Evolutionary conservation across 441 rosid species (phyloP).

Genomic region (Breynia disticha): DNA sequence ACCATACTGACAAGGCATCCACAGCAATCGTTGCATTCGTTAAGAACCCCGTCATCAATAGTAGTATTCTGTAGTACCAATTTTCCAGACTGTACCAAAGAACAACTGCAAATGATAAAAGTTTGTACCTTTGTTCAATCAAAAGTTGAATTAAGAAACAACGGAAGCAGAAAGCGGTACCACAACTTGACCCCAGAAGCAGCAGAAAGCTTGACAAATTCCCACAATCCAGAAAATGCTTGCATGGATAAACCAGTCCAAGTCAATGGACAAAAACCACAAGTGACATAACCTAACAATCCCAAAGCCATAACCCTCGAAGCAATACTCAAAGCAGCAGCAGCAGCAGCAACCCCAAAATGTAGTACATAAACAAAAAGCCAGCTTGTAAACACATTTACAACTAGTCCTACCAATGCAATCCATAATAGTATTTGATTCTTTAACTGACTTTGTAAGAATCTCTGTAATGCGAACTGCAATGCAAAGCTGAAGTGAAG

Average conservation of each 20-base stretch:
- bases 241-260: conserved; percentile 64
- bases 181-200: conserved; percentile 69
- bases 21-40: conserved; percentile 39
- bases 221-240: conserved; percentile 64
- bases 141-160: no score
- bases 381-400: conserved; percentile 49
- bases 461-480: conserved; percentile 52
- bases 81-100: conserved; percentile 34
- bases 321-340: conserved; percentile 47
- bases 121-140: no score
- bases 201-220: conserved; percentile 54
- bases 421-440: conserved; percentile 42
- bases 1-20: conserved; percentile 49
- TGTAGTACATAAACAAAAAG: conserved; percentile 36
- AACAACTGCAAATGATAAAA: no score
- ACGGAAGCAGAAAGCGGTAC: neutral
- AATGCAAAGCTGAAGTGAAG: conserved; percentile 64
- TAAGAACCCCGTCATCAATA: conserved; percentile 41
- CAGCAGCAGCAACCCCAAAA: conserved; percentile 50
- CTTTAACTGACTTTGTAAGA: conserved; percentile 57
- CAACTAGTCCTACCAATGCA: conserved; percentile 24
- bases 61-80: conserved; percentile 47
- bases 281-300: conserved; percentile 25
- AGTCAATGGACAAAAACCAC: conserved; percentile 57
- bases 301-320: conserved; percentile 52